Percentiles rank a stretch among this genome's conserved stretches.
Evolutionary conservation across 192 early-diverging fungal species (phyloP).

Genomic region (Gaertneriomyces sp.): DNA sequence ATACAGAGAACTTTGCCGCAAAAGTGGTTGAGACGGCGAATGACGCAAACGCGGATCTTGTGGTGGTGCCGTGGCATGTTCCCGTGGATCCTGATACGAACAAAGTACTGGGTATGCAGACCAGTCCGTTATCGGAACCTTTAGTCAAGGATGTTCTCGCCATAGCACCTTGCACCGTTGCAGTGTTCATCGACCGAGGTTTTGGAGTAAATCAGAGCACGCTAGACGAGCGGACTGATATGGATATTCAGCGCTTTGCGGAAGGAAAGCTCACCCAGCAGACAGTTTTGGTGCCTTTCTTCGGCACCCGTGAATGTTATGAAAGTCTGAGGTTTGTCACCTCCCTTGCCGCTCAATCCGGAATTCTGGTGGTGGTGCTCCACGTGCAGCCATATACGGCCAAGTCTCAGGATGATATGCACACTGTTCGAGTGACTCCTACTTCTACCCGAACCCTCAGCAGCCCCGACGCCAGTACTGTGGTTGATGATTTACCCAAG

Average conservation of each 20-base stretch:
- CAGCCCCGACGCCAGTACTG: not conserved
- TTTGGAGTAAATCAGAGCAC: slow-evolving; percentile 43
- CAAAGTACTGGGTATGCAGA: too few species aligned
- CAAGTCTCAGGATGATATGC: not conserved
- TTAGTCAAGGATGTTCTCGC: slow-evolving; percentile 43
- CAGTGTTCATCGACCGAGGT: slow-evolving; percentile 68
- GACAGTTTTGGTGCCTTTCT: slow-evolving; percentile 66
- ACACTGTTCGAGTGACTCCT: not conserved
- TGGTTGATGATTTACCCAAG: not conserved
- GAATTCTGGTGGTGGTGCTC: slow-evolving; percentile 17
- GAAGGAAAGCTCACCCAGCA: slow-evolving; percentile 43
- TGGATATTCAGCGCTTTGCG: not conserved
- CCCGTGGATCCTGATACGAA: slow-evolving; percentile 13
- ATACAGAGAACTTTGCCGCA: slow-evolving; percentile 65
- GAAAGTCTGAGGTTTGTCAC: slow-evolving; percentile 56
- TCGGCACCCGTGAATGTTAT: slow-evolving; percentile 73
- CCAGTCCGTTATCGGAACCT: slow-evolving; percentile 15
- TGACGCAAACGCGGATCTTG: slow-evolving; percentile 56
- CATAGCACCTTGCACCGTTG: slow-evolving; percentile 44
- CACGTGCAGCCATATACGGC: not conserved
- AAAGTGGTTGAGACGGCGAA: slow-evolving; percentile 57
- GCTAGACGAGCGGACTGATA: not conserved
- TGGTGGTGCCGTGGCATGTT: slow-evolving; percentile 63
- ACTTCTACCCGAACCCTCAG: not conserved
- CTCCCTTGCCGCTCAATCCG: slow-evolving; percentile 41